phyloP scores from a whole-genome alignment of 2,329 filamentous ascomycete species.

The Aspergillus fructus region DNA sequence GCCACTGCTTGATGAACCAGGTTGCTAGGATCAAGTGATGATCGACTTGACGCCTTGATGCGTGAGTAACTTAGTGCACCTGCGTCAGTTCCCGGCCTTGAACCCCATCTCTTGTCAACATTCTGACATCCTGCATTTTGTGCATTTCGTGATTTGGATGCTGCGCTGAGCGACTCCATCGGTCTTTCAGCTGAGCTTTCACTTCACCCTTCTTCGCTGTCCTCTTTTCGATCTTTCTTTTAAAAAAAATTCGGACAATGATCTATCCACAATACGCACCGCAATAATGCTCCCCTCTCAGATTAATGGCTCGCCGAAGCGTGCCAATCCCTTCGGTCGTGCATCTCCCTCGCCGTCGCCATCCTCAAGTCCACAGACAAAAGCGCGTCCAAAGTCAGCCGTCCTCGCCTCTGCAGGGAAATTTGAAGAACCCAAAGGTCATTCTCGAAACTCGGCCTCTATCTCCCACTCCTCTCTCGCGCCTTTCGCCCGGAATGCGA shows the following conservation, averaged over 20 bases:
- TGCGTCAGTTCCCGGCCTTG: conserved; percentile 3
- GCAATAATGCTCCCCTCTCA: conserved; percentile 54
- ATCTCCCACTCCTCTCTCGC: conserved; percentile 56
- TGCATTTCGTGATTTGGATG: conserved; percentile 9
- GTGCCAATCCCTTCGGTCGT: conserved; percentile 77
- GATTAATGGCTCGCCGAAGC: conserved; percentile 66
- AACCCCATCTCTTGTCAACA: conserved; percentile 6
- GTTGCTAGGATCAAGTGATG: conserved; percentile 2
- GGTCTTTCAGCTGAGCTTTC: conserved; percentile 13
- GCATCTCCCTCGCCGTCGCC: conserved; percentile 57
- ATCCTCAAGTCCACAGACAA: conserved; percentile 56
- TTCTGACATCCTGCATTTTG: conserved; percentile 4
- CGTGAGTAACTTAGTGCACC: neutral
- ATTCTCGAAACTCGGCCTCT: conserved; percentile 67
- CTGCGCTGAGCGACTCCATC: conserved; percentile 11
- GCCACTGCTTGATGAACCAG: conserved; percentile 1
- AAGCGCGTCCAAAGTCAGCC: conserved; percentile 69
- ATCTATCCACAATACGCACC: conserved; percentile 21
- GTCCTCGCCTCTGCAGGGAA: conserved; percentile 63
- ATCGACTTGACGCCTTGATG: conserved; percentile 6
- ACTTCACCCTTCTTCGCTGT: neutral
- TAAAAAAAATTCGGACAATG: conserved; percentile 26
- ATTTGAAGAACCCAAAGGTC: conserved; percentile 48
- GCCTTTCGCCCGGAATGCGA: conserved; percentile 39
- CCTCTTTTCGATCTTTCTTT: conserved; percentile 18